phyloP scores from a whole-genome alignment of 495 filamentous ascomycete species.

The Cudoniella acicularis region DNA sequence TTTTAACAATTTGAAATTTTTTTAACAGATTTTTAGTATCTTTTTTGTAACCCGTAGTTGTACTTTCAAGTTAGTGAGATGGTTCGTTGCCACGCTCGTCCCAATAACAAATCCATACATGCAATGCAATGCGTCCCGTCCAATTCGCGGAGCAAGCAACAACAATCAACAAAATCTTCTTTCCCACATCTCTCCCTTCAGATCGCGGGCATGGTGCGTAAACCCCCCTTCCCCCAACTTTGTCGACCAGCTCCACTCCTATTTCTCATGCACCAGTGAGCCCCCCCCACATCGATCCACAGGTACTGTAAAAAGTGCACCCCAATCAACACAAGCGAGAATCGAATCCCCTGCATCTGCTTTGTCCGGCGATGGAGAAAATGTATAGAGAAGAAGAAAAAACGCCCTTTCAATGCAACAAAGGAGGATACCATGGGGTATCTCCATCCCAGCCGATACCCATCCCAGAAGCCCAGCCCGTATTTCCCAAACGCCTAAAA shows the following conservation, averaged over 20 bases:
- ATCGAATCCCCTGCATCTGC: not conserved
- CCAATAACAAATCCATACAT: not conserved
- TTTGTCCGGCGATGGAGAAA: too few species aligned
- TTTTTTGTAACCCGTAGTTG: not conserved
- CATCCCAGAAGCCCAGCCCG: not conserved
- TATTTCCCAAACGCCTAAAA: not conserved
- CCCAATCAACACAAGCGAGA: not conserved
- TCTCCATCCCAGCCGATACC: not conserved
- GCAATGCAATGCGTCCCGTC: not conserved
- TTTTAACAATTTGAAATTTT: not conserved
- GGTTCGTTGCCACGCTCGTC: not conserved
- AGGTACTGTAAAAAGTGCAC: too few species aligned
- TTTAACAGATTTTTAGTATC: not conserved
- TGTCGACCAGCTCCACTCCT: too few species aligned
- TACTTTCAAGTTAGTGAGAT: too few species aligned
- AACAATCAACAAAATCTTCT: too few species aligned
- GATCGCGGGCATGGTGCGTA: too few species aligned
- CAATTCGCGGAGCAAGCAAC: too few species aligned
- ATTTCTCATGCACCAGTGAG: too few species aligned
- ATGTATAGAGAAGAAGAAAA: not conserved
- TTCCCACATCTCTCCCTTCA: too few species aligned
- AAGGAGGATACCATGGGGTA: not conserved
- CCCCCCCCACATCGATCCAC: too few species aligned
- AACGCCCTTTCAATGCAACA: not conserved
- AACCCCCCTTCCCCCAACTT: too few species aligned